Base-by-base conservation (phyloP, 129 eudicot genomes). In the Artemisia tridentata region DNA sequence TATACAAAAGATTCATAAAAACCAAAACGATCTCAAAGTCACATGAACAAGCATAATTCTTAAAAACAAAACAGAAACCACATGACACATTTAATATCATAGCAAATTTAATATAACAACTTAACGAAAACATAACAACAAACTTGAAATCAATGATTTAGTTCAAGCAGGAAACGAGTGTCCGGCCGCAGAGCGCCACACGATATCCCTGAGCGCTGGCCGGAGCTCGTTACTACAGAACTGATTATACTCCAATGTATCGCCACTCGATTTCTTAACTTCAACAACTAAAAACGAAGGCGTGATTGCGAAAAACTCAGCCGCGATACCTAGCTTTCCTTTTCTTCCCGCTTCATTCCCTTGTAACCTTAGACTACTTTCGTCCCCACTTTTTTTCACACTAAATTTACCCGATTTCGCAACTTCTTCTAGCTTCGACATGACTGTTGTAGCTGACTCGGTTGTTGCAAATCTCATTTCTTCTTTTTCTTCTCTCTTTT, bases 221-320 rank as follows among this genome's bases (percentile, higher is more conserved):
- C 96, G 78, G 47, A 92, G 96, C 78, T 89, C 92, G 49, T 87
- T 83, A 46, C 89, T 85, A 59, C 96, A 92, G 86, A 92, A 92
- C 75, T 84, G 92, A 63, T 89, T 87, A 73, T 86, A 92, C 84
- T 92, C 98, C 72, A 85, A 17, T 0, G 98, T 89, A 62, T 89
- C 96, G 6, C 98, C 98, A 38, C 91, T 63, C 3, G 68, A 63
- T 19, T 63, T 63, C 68, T 63, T 63, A 19, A 63, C 68, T 63
- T 63, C 68, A 72, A 92, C 98, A 27, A 92, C 88, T 74, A 85
- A 14, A 27, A 92, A 83, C 51, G 96, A 87, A 72, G 95, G 89
- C 53, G 95, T 75, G 0, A 92, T 76, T 0, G 95, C 84, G 60
- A 85, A 92, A 3, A 92, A 75, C 69, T 87, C 95, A 14, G 95